Conservation (phyloP, 176 grass and related monocot genomes). For the Oryza officinalis region DNA sequence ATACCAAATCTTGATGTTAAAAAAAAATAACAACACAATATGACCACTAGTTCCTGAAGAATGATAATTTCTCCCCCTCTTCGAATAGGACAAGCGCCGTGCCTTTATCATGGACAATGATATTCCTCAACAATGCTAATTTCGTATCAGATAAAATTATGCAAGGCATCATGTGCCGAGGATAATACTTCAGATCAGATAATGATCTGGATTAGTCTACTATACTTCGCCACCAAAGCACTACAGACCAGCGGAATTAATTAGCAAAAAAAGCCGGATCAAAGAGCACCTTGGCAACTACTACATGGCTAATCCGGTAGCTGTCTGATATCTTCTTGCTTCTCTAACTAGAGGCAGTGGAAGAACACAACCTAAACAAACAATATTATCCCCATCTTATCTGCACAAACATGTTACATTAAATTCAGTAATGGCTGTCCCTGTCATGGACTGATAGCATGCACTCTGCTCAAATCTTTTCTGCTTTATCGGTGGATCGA, state of each 20-base stretch:
- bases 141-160: not conserved
- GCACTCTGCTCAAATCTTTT: slow-evolving; percentile 48
- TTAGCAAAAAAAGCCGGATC: not conserved
- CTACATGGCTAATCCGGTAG: slow-evolving; percentile 20
- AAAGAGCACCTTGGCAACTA: not conserved
- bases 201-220: slow-evolving; percentile 22
- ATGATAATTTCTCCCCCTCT: not conserved
- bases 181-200: slow-evolving; percentile 21
- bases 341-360: slow-evolving; percentile 18
- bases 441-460: slow-evolving; percentile 37
- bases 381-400: slow-evolving; percentile 58
- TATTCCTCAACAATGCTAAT: not conserved
- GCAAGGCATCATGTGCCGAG: not conserved
- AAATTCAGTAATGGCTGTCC: slow-evolving; percentile 40
- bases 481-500: slow-evolving; percentile 53
- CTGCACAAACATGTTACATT: slow-evolving; percentile 43
- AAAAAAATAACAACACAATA: too few relatives aligned
- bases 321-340: slow-evolving; percentile 36
- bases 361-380: slow-evolving; percentile 39
- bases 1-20: too few relatives aligned
- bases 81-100: not conserved
- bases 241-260: not conserved
- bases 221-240: not conserved
- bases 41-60: too few relatives aligned
- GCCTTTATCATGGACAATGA: not conserved